These are phyloP conservation scores for Penicillium diatomitis DNA, from an alignment of 495 filamentous ascomycete species.

Conservation along the genomic window DNA sequence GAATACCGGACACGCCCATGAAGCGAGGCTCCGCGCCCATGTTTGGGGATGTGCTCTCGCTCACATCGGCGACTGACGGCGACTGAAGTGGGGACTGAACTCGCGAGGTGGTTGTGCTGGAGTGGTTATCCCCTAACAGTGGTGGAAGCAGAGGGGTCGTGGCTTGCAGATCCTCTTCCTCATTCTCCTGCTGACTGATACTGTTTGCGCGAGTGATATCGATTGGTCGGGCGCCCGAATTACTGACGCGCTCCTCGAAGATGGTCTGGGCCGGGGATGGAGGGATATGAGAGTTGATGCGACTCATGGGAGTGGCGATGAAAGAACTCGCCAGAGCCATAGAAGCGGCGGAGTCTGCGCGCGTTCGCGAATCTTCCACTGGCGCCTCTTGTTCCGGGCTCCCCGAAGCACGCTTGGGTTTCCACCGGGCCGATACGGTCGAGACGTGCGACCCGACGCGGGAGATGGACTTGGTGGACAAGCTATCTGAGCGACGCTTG, in stretches of 20 bases:
- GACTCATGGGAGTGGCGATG: conserved; percentile 33
- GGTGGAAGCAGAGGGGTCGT: conserved; percentile 79
- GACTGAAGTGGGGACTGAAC: conserved; percentile 76
- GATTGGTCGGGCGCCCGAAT: conserved; percentile 37
- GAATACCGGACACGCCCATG: conserved; percentile 37
- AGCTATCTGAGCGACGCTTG: conserved; percentile 57
- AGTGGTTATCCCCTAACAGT: conserved; percentile 51
- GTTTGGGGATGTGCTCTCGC: conserved; percentile 24
- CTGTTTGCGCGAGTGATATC: conserved; percentile 51
- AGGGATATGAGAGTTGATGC: conserved; percentile 46
- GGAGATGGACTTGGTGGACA: conserved; percentile 54
- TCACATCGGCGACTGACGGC: conserved; percentile 52
- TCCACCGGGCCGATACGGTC: conserved; percentile 60
- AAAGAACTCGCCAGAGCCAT: conserved; percentile 58
- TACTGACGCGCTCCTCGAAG: conserved; percentile 50
- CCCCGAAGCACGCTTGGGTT: conserved; percentile 44
- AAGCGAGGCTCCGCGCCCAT: conserved; percentile 37
- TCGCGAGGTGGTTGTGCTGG: conserved; percentile 27
- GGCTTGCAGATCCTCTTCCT: conserved; percentile 49
- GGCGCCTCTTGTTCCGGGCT: conserved; percentile 33
- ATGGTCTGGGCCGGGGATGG: conserved; percentile 58
- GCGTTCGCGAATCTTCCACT: conserved; percentile 32
- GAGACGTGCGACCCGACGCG: conserved; percentile 64
- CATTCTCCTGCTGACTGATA: conserved; percentile 34
- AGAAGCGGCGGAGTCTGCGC: conserved; percentile 51